These are phyloP conservation scores for Cutaneotrichosporon sp. DNA, from an alignment of 1,284 basidiomycete genomes.

Conservation along the genomic window DNA sequence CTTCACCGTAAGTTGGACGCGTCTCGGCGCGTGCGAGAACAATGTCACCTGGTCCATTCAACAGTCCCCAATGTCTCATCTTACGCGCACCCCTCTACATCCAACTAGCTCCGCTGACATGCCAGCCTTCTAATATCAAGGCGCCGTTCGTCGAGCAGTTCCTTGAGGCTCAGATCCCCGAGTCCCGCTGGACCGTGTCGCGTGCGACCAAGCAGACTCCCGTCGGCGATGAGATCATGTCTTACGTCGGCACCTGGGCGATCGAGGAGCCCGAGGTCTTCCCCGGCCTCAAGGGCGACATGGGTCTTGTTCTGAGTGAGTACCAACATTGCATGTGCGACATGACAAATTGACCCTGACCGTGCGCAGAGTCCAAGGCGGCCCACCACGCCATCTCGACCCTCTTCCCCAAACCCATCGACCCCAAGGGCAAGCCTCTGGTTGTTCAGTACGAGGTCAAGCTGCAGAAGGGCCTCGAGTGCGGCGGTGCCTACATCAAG, in stretches of 20 bases:
- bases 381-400: conserved; percentile 89
- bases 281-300: conserved; percentile 71
- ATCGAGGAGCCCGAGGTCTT: conserved; percentile 83
- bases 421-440: conserved; percentile 82
- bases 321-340: conserved; percentile 7
- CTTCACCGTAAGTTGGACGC: conserved; percentile 40
- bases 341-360: conserved; percentile 16
- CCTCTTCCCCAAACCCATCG: conserved; percentile 70
- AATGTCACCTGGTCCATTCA: neutral
- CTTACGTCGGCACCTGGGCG: conserved; percentile 95
- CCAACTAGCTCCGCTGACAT: neutral
- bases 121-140: conserved; percentile 73
- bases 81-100: neutral
- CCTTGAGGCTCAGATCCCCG: conserved; percentile 63
- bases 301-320: conserved; percentile 77
- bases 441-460: conserved; percentile 99
- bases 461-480: conserved; percentile 98
- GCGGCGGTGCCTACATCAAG: conserved; percentile 98
- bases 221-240: conserved; percentile 88
- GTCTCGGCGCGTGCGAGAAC: neutral
- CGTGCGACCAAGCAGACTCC: conserved; percentile 96
- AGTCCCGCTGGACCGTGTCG: conserved; percentile 90
- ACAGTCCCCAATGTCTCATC: neutral
- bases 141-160: conserved; percentile 99
- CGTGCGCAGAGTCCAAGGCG: conserved; percentile 53